These are phyloP conservation scores for Zygosaccharomyces pseudorouxii DNA, from an alignment of 805 yeast genomes.

Conservation along the genomic window DNA sequence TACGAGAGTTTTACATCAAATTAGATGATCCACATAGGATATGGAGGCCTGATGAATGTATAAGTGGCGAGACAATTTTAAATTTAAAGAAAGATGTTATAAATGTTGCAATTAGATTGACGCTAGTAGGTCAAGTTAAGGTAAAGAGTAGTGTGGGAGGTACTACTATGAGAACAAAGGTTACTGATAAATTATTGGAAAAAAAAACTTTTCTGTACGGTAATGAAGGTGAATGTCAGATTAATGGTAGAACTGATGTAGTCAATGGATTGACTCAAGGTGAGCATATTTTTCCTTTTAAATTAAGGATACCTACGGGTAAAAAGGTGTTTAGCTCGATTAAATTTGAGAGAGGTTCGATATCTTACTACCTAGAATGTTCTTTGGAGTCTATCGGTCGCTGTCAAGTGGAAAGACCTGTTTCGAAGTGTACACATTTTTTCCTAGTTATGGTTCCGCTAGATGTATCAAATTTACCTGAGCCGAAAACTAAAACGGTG, in stretches of 20 bases:
- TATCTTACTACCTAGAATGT: constrained; percentile 49
- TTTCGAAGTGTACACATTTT: constrained; percentile 50
- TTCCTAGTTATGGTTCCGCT: constrained; percentile 65
- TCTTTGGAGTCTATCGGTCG: constrained; percentile 20
- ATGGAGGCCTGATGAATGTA: constrained; percentile 76
- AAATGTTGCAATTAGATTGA: constrained; percentile 45
- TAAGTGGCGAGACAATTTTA: constrained; percentile 59
- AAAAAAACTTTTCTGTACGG: constrained; percentile 61
- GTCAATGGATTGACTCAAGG: constrained; percentile 62
- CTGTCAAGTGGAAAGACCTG: constrained; percentile 24
- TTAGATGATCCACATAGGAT: constrained; percentile 70
- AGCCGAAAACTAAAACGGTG: constrained; percentile 62
- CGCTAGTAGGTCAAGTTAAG: constrained; percentile 54
- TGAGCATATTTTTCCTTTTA: constrained; percentile 83
- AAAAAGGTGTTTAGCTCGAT: constrained; percentile 68
- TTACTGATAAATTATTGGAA: constrained; percentile 50
- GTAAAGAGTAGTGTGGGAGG: constrained; percentile 44
- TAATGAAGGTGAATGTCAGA: constrained; percentile 22
- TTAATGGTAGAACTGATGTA: constrained; percentile 5
- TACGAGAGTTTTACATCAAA: constrained; percentile 63
- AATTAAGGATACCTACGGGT: constrained; percentile 66
- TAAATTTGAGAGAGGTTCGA: constrained; percentile 82
- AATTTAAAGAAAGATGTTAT: constrained; percentile 51
- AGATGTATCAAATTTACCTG: constrained; percentile 62
- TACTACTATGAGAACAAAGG: constrained; percentile 49